Conservation (phyloP, 202 grass and related monocot species). For the Musa balbisiana region DNA sequence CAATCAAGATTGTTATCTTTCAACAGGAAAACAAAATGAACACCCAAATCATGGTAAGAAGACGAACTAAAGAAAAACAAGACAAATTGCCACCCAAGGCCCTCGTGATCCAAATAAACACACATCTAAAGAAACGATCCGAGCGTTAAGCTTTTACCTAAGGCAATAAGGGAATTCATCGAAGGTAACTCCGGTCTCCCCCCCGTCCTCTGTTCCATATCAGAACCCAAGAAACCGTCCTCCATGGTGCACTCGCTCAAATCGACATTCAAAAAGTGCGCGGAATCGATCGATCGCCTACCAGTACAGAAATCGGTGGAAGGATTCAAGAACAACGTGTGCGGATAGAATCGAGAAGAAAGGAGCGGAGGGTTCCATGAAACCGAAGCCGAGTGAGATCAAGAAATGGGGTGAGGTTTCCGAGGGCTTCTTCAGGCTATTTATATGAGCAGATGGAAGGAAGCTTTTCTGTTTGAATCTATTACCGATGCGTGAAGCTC, state of each 20-base stretch:
- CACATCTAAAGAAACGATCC: not conserved
- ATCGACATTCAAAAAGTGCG: not conserved
- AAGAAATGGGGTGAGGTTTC: not conserved
- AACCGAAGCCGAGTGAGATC: not conserved
- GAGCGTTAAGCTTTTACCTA: conserved; percentile 32
- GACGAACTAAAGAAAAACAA: not conserved
- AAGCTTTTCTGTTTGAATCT: too few relatives aligned
- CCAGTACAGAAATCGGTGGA: too few relatives aligned
- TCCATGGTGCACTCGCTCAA: not conserved
- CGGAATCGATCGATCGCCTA: too few relatives aligned
- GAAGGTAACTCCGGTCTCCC: conserved; percentile 59
- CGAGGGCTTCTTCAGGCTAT: not conserved
- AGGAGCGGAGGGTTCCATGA: not conserved
- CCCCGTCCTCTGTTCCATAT: conserved; percentile 90
- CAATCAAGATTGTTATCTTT: not conserved
- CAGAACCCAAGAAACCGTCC: not conserved
- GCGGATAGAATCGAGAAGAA: not conserved
- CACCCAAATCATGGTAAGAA: not conserved
- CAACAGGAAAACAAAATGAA: not conserved
- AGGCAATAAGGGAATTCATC: conserved; percentile 88
- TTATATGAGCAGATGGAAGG: not conserved
- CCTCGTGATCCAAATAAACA: not conserved
- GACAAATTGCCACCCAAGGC: too few relatives aligned
- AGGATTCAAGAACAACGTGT: too few relatives aligned
- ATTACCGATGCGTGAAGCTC: too few relatives aligned